Percentiles rank a stretch among this genome's conserved stretches.
Evolutionary conservation across 2,329 filamentous ascomycete species (phyloP).

Genomic region (Sporothrix euskadiensis): DNA sequence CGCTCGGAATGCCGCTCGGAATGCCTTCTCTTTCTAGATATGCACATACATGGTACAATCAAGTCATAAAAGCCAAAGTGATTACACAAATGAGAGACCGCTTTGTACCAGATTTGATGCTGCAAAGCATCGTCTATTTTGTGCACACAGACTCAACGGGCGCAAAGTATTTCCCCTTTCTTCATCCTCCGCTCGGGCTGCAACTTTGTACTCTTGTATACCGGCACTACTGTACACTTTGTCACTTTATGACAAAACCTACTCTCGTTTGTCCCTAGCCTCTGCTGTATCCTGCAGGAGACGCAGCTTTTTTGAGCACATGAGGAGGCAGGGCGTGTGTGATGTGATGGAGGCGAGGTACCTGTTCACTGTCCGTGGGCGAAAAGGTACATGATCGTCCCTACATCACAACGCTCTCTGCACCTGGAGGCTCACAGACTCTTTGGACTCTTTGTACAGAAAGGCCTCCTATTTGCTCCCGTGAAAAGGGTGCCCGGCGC

Average conservation of each 20-base stretch:
- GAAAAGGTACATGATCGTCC: background rate
- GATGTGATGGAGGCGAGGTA: background rate
- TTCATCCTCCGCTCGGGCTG: background rate
- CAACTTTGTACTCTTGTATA: background rate
- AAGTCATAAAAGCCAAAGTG: background rate
- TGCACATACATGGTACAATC: background rate
- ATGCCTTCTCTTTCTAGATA: background rate
- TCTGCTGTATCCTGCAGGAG: background rate
- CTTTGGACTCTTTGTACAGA: too few species aligned
- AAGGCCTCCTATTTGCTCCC: background rate
- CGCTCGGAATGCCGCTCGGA: background rate
- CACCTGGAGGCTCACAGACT: background rate
- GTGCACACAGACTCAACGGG: too few species aligned
- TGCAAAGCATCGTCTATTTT: background rate
- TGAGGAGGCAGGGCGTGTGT: conserved; percentile 1
- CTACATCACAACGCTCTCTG: background rate
- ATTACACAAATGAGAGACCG: too few species aligned
- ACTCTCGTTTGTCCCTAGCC: background rate
- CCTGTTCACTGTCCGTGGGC: too few species aligned
- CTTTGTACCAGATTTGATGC: background rate
- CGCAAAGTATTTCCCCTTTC: background rate
- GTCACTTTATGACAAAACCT: background rate
- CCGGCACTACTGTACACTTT: background rate
- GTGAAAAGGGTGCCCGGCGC: background rate
- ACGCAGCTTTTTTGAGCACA: conserved; percentile 15